Percentiles rank a stretch among this genome's conserved stretches.
phyloP scores from a whole-genome alignment of 1,284 basidiomycete species.

The Tremellales sp. region DNA sequence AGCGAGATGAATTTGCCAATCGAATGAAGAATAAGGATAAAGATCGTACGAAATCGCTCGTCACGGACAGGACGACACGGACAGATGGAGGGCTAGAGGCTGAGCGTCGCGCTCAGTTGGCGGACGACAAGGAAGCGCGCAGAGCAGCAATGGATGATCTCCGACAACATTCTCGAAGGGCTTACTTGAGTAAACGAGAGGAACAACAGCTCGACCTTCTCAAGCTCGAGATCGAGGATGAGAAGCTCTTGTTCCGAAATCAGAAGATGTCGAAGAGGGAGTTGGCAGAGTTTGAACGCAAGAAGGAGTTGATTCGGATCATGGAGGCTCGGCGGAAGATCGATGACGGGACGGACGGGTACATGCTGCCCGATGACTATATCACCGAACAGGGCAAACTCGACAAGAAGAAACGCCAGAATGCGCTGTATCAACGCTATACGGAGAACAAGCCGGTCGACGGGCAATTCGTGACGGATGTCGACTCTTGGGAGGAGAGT shows the following conservation, averaged over 20 bases:
- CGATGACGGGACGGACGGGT: constrained; percentile 89
- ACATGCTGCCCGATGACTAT: constrained; percentile 93
- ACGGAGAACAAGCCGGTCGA: constrained; percentile 71
- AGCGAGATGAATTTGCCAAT: constrained; percentile 89
- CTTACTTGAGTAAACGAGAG: constrained; percentile 94
- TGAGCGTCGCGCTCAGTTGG: constrained; percentile 70
- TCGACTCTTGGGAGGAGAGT: constrained; percentile 92
- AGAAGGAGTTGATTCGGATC: constrained; percentile 85
- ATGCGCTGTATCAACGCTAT: constrained; percentile 88
- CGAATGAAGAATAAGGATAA: constrained; percentile 79
- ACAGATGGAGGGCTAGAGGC: constrained; percentile 74
- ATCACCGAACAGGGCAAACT: constrained; percentile 98
- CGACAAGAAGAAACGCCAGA: constrained; percentile 93
- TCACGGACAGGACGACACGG: constrained; percentile 84
- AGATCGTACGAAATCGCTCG: constrained; percentile 82
- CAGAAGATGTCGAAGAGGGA: constrained; percentile 87
- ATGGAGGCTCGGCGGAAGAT: constrained; percentile 92
- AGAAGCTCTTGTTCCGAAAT: constrained; percentile 72
- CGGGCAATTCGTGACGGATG: constrained; percentile 89
- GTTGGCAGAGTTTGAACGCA: constrained; percentile 73
- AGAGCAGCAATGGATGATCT: constrained; percentile 73
- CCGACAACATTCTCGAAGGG: constrained; percentile 79
- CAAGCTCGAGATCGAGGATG: constrained; percentile 86
- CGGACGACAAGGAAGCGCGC: constrained; percentile 79
- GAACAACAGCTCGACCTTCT: constrained; percentile 92